Conservation (phyloP, 2,329 filamentous ascomycete genomes). For the Fusarium keratoplasticum region DNA sequence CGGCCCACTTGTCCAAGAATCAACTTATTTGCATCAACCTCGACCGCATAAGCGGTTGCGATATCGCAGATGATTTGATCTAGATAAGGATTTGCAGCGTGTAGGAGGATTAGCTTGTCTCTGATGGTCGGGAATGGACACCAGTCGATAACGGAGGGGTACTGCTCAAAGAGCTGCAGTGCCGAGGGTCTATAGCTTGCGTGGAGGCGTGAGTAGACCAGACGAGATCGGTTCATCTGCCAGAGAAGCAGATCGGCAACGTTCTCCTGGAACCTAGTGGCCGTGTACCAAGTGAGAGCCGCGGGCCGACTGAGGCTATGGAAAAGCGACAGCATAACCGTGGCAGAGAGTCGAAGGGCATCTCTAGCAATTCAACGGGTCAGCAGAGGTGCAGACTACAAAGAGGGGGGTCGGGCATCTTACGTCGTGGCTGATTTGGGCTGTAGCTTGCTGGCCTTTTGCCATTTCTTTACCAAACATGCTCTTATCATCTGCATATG, state of each 20-base stretch:
- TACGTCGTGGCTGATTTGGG: too few relatives aligned
- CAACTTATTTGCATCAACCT: neutral
- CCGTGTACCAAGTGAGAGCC: neutral
- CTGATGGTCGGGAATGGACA: neutral
- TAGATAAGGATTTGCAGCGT: neutral
- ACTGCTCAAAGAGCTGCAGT: neutral
- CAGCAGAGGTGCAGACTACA: too few relatives aligned
- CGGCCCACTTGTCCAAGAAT: neutral
- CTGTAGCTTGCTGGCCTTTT: too few relatives aligned
- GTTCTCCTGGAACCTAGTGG: neutral
- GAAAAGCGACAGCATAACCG: neutral
- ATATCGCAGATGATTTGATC: neutral
- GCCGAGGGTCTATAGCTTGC: neutral
- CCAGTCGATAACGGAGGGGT: neutral
- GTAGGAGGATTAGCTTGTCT: neutral
- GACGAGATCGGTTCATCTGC: neutral
- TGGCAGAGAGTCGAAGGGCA: neutral
- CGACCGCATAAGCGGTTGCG: neutral
- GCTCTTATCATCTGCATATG: neutral
- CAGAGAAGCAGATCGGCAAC: neutral
- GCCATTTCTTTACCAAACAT: neutral
- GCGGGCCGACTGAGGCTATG: neutral
- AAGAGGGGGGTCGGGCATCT: too few relatives aligned
- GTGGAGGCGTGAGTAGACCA: neutral
- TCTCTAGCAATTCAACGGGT: too few relatives aligned